A percentile compares a stretch with the other conserved stretches of the same genome.
phyloP scores from a whole-genome alignment of 331 rosid species.

The Cydonia oblonga region DNA sequence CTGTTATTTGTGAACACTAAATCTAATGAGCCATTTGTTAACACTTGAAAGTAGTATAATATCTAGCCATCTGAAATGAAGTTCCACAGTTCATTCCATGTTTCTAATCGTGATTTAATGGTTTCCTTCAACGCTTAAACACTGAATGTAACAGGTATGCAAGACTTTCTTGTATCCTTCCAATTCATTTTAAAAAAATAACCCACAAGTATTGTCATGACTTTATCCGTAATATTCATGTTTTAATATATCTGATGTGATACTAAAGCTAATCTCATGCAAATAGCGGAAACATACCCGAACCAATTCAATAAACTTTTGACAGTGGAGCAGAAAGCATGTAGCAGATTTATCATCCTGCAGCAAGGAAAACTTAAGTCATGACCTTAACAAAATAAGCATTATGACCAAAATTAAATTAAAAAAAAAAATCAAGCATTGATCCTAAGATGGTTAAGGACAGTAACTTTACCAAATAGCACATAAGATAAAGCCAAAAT shows the following conservation, averaged over 20 bases:
- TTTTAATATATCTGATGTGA: neutral
- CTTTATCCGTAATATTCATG: neutral
- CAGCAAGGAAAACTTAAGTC: constrained; percentile 25
- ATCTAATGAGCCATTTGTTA: neutral
- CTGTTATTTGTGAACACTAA: neutral
- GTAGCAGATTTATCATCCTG: constrained; percentile 89
- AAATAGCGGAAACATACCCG: constrained; percentile 52
- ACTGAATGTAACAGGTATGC: neutral
- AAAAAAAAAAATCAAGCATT: neutral
- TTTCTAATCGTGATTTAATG: neutral
- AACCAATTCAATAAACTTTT: constrained; percentile 84
- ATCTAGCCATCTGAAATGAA: neutral
- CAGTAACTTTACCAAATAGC: neutral
- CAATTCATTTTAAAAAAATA: neutral
- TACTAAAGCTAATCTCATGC: neutral
- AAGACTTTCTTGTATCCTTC: neutral
- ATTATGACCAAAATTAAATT: neutral
- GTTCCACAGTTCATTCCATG: neutral
- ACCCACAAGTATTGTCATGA: neutral
- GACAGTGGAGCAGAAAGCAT: constrained; percentile 93
- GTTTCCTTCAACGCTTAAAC: neutral
- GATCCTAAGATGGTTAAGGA: neutral
- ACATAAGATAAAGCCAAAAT: neutral
- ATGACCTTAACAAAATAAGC: neutral
- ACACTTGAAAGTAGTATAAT: neutral